Evolutionary conservation across 2,329 filamentous ascomycete genomes (phyloP), one percentile per base, ranked within the genome.

Genomic region (Nemania diffusa): DNA sequence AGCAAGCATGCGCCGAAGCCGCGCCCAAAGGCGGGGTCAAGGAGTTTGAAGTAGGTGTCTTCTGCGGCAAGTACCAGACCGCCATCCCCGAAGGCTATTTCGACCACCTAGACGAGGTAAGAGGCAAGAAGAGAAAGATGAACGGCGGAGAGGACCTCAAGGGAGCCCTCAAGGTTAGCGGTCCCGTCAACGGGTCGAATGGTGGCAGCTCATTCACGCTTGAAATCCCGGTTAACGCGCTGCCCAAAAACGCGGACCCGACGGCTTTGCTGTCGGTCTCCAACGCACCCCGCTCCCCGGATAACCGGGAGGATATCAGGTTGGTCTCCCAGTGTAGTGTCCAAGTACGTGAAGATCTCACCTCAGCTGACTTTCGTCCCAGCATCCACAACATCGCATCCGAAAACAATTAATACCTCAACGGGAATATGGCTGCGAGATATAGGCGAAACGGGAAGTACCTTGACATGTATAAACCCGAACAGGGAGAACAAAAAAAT

Each of bases 1-100:
- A 91, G 76, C 88, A 85, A 32, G 89, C 94, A 0, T 97, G 94
- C 76, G 86, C 89, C 1, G 90, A 93, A 72, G 3, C 90, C 88
- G 68, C 85, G 6, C 53, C 61, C 57, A 81, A 86, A 62, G 80
- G 86, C 68, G 81, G 83, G 37, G 78, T 87, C 73, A 84, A 84
- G 8, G 84, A 90, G 62, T 97, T 97, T 72, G 95, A 98, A 77
- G 90, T 97, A 2, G 94, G 95, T 61, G 94, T 97, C 8, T 97
- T 98, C 82, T 93, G 90, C 76, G 95, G 95, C 52, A 88, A 90
- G 70, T 97, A 97, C 79, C 85, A 92, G 68, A 97, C 95, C 0
- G 88, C 89, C 0, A 91, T 97, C 1, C 87, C 91, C 1, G 86
- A 90, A 6, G 90, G 87, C 42, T 97, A 97, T 81, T 96, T 97